These are phyloP conservation scores for Sutorius australiensis DNA, from an alignment of 768 basidiomycete genomes.

Conservation along the genomic window DNA sequence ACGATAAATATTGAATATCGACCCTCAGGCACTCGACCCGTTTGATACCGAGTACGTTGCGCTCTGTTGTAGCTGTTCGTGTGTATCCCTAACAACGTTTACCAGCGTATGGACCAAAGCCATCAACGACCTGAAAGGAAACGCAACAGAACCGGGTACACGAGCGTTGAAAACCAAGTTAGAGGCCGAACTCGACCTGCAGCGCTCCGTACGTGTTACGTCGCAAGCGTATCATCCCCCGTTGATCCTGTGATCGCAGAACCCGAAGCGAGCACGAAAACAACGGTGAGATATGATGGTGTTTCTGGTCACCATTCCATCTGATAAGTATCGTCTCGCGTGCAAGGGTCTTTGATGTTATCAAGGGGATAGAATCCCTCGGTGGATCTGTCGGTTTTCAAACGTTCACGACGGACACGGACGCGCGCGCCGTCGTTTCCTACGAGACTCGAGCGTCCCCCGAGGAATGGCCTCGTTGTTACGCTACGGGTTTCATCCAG, in stretches of 20 bases:
- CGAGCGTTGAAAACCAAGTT: background rate
- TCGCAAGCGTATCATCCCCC: background rate
- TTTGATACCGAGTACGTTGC: background rate
- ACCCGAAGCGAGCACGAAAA: background rate
- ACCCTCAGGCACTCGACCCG: background rate
- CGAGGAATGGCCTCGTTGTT: background rate
- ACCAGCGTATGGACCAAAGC: background rate
- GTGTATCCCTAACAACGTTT: background rate
- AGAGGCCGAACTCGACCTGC: constrained; percentile 1
- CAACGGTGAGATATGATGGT: background rate
- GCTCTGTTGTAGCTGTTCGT: background rate
- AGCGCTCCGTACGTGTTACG: background rate
- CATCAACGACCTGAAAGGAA: background rate
- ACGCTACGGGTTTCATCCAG: background rate
- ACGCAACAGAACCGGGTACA: background rate
- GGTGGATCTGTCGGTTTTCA: constrained; percentile 2
- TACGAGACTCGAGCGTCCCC: background rate
- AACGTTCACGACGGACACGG: background rate
- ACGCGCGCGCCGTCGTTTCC: background rate
- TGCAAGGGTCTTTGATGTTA: background rate
- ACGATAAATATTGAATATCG: too few relatives aligned
- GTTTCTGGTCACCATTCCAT: background rate
- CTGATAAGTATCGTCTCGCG: too few relatives aligned
- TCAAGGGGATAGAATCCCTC: constrained; percentile 3
- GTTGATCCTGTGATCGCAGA: background rate